These are phyloP conservation scores for Spirogloea muscicola DNA, from an alignment of 139 green algal species.

Conservation along the genomic window DNA sequence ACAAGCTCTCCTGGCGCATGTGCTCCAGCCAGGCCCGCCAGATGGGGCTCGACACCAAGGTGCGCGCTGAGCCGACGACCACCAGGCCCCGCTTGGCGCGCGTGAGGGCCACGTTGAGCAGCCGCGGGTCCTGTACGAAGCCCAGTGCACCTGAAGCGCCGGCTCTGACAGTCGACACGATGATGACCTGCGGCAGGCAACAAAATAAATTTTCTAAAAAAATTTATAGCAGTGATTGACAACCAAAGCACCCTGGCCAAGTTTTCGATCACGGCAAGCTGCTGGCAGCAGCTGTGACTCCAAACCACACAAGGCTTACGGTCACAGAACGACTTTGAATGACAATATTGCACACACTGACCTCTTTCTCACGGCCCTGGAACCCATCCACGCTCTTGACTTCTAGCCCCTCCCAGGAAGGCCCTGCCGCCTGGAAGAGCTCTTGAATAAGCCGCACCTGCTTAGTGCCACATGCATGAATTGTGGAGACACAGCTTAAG, in stretches of 20 bases:
- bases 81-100: slow-evolving; percentile 64
- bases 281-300: too few relatives aligned
- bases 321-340: slow-evolving; percentile 80
- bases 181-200: slow-evolving; percentile 72
- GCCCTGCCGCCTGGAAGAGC: neutral
- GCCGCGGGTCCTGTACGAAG: slow-evolving; percentile 77
- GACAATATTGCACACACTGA: slow-evolving; percentile 42
- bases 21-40: too few relatives aligned
- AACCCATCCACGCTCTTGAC: slow-evolving; percentile 47
- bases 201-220: too few relatives aligned
- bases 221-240: too few relatives aligned
- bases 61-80: slow-evolving; percentile 55
- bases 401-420: slow-evolving; percentile 6
- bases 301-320: neutral
- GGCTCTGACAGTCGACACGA: slow-evolving; percentile 81
- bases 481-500: too few relatives aligned
- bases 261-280: too few relatives aligned
- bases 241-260: too few relatives aligned
- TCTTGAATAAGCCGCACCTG: too few relatives aligned
- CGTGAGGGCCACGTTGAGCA: slow-evolving; percentile 94
- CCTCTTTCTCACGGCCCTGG: slow-evolving; percentile 60
- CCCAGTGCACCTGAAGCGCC: slow-evolving; percentile 72
- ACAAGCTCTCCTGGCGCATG: too few relatives aligned
- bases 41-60: too few relatives aligned
- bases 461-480: too few relatives aligned